A percentile compares a stretch with the other conserved stretches of the same genome.
These are phyloP conservation scores for Ophiorrhiza pumila DNA, from an alignment of 257 asterid genomes.

Conservation along the genomic window DNA sequence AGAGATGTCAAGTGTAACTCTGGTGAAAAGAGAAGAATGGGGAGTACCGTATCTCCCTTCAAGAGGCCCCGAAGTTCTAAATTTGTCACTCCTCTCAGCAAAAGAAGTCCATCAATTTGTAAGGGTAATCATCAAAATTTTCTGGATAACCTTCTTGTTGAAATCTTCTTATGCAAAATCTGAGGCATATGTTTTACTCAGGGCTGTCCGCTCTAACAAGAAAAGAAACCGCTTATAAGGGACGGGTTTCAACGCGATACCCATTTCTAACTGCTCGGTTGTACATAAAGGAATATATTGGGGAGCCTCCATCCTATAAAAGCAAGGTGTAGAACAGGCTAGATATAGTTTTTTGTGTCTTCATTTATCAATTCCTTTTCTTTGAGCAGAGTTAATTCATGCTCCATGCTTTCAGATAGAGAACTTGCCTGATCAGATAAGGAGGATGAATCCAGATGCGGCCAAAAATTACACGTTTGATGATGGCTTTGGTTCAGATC, in stretches of 20 bases:
- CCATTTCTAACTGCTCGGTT: conserved; percentile 54
- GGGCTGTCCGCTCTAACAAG: conserved; percentile 61
- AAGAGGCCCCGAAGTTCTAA: conserved; percentile 81
- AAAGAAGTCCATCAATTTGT: conserved; percentile 32
- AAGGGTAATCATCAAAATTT: conserved; percentile 48
- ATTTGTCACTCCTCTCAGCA: conserved; percentile 60
- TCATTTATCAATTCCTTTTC: conserved; percentile 1
- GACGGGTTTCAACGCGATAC: conserved; percentile 58
- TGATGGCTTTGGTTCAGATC: conserved; percentile 38
- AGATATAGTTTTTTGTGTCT: not conserved
- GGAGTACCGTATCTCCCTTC: conserved; percentile 66
- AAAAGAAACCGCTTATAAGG: conserved; percentile 44
- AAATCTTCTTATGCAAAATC: conserved; percentile 27
- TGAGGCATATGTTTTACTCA: conserved; percentile 38
- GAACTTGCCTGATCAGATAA: conserved; percentile 55
- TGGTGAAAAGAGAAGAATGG: conserved; percentile 62
- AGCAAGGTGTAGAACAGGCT: conserved; percentile 50
- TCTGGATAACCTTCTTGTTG: conserved; percentile 21
- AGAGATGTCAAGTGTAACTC: conserved; percentile 34
- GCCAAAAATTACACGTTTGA: conserved; percentile 57
- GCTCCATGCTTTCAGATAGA: conserved; percentile 46
- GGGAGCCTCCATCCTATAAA: conserved; percentile 49
- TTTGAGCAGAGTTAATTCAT: conserved; percentile 21
- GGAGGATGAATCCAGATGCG: conserved; percentile 60
- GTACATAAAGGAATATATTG: conserved; percentile 63